Evolutionary conservation across 768 basidiomycete genomes (phyloP), one percentile per base, ranked within the genome.

Genomic region (Tulasnella sp.): DNA sequence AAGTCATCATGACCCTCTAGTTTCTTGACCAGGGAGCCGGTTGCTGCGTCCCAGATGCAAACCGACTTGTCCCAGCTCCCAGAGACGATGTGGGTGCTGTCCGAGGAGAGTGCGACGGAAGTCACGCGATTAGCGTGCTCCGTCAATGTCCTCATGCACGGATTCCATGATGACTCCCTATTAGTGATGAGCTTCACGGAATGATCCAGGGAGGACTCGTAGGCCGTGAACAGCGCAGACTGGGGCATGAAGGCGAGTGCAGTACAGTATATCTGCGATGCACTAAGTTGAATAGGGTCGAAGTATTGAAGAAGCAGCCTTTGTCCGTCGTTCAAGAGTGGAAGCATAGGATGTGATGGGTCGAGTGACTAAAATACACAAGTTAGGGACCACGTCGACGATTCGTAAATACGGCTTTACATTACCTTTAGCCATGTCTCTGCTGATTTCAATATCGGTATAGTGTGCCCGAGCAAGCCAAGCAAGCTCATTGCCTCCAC

Each of bases 401-500:
- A 24, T 12, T 15, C 20, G 9, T 34, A 22, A 24, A 37, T 29
- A n/a, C 24, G 8, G 22, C 19, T 13, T 1, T 13, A 25, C 22
- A 22, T 5, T 25, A 48, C 33, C 22, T 24, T 48, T 15, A 33
- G 40, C 33, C 47, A 32, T 12, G 27, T 24, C 40, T 34, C 34
- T 22, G 34, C 24, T 4, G 2, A 16, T 24, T n/a, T n/a, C 32
- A 48, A 27, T 4, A 28, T 25, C 13, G 20, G 3, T 25, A 48
- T 19, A 10, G 34, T 37, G 12, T n/a, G 24, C 20, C 40, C 47
- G 3, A 37, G 31, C 16, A 27, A 25, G 5, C 47, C 47, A n/a
- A 48, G n/a, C 2, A 48, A 37, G 29, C 47, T 37, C n/a, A 48
- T 33, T 1, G n/a, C n/a, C 22, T 48, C 47, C 19, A 48, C 19